Base-by-base conservation (phyloP, 495 filamentous ascomycete genomes). In the Xylaria palmicola region DNA sequence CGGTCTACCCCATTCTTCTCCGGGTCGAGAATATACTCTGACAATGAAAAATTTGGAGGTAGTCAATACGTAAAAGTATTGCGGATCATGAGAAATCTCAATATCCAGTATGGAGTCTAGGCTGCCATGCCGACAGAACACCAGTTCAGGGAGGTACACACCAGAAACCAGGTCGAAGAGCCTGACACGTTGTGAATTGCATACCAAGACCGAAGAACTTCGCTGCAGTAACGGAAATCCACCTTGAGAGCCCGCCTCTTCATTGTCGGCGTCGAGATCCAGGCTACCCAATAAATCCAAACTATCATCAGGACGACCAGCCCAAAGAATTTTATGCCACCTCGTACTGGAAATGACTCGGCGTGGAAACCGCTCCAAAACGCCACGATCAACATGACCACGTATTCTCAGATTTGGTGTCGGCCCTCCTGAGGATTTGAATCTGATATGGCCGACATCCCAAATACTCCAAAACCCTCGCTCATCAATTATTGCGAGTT, bases 401-500 rank as follows among this genome's bases (percentile, higher is more conserved):
- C 65, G 66, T 41, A 30, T 43, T 24, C n/a, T 62, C 7, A 68
- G 32, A 13, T 27, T 50, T 22, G 52, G 32, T 15, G 24, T 58
- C 15, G 60, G 62, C 41, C 60, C 57, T 47, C 44, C 17, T 13
- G 60, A 48, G 37, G 34, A 43, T 37, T 69, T 73, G 17, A 39
- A 3, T 60, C 19, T 67, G 6, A 41, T 65, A 50, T 66, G 58
- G 36, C 53, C 8, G 26, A 95, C 72, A 58, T 91, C 83, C 87
- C 88, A 95, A 4, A 95, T 70, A 64, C 76, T 86, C 93, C 93
- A 97, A 32, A 78, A 76, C 0, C 91, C 92, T 44, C 72, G 66
- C 40, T 84, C 80, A 67, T 96, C 92, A 22, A 96, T 78, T 22
- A 94, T 80, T 9, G 79, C 90, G 49, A 96, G 74, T 69, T 90